Evolutionary conservation across 768 basidiomycete species (phyloP), one percentile per base, ranked within the genome.

Genomic region (Rhizopogon vesiculosus): DNA sequence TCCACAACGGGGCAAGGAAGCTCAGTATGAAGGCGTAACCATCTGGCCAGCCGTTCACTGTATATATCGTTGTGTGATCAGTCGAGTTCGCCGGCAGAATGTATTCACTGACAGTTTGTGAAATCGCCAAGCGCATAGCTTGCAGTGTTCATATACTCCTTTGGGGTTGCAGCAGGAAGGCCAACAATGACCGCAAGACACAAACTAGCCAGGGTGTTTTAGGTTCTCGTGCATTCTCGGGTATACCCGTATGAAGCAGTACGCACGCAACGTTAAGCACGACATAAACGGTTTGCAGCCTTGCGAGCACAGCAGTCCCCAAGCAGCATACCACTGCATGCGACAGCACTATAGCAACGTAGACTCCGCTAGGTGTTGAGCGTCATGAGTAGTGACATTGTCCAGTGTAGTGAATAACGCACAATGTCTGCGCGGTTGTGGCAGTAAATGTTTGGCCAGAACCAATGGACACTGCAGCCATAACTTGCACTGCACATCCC

Each of bases 221-320:
- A 35, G 39, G 15, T 15, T 40, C 38, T 5, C 38, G 13, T 38
- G 12, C 3, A 38, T 38, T 38, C 4, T 39, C 13, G 38, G 3
- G 38, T 39, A 15, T 13, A 33, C 5, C 38, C 1, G n/a, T n/a
- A 40, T 40, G 39, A 40, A 12, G 42, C 22, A 56, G 39, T 6
- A 72, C 85, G 55, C 66, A 86, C 85, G 81, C 50, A 28, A 90
- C 68, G 63, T 91, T 91, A 42, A 91, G 73, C n/a, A 80, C 59
- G 19, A 90, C 80, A 61, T 87, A 91, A 8, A 87, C 68, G n/a
- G 77, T 83, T 65, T 92, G 89, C 12, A 91, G 62, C 28, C 87
- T 75, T 1, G 89, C 89, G n/a, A 92, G 74, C 31, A 85, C 50
- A 12, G 74, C 66, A 1, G 88, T 89, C 13, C 81, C 86, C 15